Conservation (phyloP, 257 asterid species). For the Voacanga thouarsii region DNA sequence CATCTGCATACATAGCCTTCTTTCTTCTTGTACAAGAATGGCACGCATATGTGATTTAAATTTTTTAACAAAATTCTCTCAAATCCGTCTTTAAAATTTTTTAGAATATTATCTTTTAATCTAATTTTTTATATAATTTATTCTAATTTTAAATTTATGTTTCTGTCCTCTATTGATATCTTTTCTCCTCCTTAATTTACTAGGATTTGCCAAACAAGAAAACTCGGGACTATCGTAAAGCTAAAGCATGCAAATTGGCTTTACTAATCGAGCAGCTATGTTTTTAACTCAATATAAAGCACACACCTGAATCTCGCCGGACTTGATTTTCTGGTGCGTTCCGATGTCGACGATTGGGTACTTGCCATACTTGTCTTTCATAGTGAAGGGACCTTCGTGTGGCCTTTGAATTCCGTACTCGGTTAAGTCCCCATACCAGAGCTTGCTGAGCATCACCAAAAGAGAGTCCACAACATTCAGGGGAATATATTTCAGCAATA, state of each 20-base stretch:
- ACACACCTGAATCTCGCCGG: constrained; percentile 60
- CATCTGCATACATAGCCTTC: fast-evolving
- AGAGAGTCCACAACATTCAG: constrained; percentile 33
- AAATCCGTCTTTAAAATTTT: too few relatives aligned
- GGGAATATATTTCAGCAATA: constrained; percentile 30
- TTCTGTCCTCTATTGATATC: background rate
- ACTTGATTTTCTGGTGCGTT: constrained; percentile 44
- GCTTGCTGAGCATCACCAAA: constrained; percentile 36
- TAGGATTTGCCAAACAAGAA: background rate
- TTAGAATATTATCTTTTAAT: too few relatives aligned
- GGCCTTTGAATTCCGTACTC: constrained; percentile 58
- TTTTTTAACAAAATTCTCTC: too few relatives aligned
- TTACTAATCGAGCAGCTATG: too few relatives aligned
- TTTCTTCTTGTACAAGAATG: too few relatives aligned
- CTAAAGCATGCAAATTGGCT: too few relatives aligned
- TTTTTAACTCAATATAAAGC: too few relatives aligned
- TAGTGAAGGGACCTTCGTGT: constrained; percentile 50
- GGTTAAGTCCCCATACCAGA: constrained; percentile 50
- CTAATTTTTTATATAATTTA: too few relatives aligned
- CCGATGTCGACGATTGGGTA: constrained; percentile 73
- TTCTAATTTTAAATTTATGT: too few relatives aligned
- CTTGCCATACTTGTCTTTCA: constrained; percentile 52
- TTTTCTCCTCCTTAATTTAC: background rate
- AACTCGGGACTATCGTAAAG: too few relatives aligned
- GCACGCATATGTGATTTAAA: too few relatives aligned